Percentiles rank a stretch among this genome's conserved stretches.
phyloP scores from a whole-genome alignment of 2,329 filamentous ascomycete species.

The Bipolaris cookei region DNA sequence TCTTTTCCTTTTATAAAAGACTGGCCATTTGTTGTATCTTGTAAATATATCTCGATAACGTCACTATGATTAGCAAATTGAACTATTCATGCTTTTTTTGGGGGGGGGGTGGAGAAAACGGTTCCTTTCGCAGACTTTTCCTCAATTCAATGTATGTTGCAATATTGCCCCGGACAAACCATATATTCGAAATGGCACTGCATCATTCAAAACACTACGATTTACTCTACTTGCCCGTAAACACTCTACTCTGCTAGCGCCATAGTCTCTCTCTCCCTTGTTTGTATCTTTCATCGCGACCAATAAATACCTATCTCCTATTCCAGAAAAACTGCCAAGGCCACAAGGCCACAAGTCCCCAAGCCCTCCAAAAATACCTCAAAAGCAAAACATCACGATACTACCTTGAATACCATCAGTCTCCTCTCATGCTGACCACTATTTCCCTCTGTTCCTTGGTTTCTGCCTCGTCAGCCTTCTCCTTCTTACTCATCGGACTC shows the following conservation, averaged over 20 bases:
- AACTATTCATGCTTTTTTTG: not conserved
- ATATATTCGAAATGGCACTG: no score
- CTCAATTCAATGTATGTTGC: no score
- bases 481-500: constrained; percentile 37
- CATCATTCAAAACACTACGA: no score
- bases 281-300: not conserved
- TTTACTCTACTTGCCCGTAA: not conserved
- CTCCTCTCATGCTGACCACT: constrained; percentile 4
- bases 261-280: not conserved
- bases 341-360: not conserved
- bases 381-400: not conserved
- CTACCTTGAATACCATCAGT: not conserved
- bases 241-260: not conserved
- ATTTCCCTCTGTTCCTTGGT: not conserved
- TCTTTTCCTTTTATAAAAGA: not conserved
- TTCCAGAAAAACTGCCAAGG: not conserved
- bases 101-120: not conserved
- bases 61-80: not conserved
- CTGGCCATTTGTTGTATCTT: not conserved
- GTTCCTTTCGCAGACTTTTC: no score
- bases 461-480: constrained; percentile 18
- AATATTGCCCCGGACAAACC: no score
- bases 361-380: not conserved
- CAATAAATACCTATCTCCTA: not conserved
- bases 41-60: not conserved